Conservation (phyloP, 2,329 filamentous ascomycete genomes). For the Neoscytalidium dimidiatum region DNA sequence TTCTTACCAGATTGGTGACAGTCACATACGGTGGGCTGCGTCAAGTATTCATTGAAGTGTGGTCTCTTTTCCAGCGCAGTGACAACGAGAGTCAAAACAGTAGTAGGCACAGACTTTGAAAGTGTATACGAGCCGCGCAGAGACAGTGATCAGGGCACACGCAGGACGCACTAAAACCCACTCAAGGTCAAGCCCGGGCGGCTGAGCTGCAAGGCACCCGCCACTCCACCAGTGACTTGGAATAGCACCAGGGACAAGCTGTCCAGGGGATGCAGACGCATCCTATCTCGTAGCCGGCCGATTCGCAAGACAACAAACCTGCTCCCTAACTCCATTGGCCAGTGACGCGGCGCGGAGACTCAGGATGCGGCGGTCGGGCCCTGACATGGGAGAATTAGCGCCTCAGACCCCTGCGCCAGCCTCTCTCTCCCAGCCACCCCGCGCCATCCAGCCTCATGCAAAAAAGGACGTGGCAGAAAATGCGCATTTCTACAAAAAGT, state of each 20-base stretch:
- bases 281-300: background rate
- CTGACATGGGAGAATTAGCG: background rate
- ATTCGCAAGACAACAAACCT: background rate
- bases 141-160: too few species aligned
- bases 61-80: too few species aligned
- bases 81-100: too few species aligned
- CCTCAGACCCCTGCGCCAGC: background rate
- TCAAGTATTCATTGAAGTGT: too few species aligned
- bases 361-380: background rate
- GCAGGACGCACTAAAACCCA: background rate
- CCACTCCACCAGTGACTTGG: too few species aligned
- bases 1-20: too few species aligned
- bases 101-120: too few species aligned
- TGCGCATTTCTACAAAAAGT: slow-evolving; percentile 4
- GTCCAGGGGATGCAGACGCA: background rate
- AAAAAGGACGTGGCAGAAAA: background rate
- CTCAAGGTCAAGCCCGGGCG: background rate
- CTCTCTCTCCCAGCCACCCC: slow-evolving; percentile 13
- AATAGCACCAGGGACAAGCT: background rate
- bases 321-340: background rate
- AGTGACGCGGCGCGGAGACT: background rate
- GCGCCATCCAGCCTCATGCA: background rate
- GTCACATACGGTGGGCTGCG: too few species aligned
- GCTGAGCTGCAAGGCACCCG: slow-evolving; percentile 5
- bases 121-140: too few species aligned